Evolutionary conservation across 305 asterid species (phyloP), one percentile per base, ranked within the genome.

Genomic region (Fraxinus latifolia): DNA sequence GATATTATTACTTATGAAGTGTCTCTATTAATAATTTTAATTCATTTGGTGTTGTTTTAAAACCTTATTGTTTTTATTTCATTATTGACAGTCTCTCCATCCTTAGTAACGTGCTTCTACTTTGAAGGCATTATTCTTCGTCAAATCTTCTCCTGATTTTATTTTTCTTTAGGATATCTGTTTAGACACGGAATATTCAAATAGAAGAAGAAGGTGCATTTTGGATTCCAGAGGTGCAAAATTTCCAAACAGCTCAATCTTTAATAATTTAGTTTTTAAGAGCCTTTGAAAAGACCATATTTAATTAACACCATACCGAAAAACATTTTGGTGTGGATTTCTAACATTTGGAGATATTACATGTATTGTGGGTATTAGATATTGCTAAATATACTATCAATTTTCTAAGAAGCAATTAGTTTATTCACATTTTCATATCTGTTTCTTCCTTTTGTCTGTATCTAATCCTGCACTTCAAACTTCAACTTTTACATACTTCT

Each of bases 361-460:
- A 14, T 11, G 1, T 68, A 31, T 68, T 27, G 11, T 29, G 33
- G 29, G 72, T 5, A 21, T 62, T 23, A 62, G 33, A 23, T 62
- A 62, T 68, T 68, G 74, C 29, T 68, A 27, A 53, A 29, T 1
- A 3, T 68, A 27, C 74, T 8, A 25, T 3, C 21, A 12, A 29
- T 5, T 21, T 67, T 68, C 12, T 11, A 12, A 67, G 74, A 68
- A 29, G 74, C 17, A 25, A 58, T 19, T 27, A 23, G 27, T 70
- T 37, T 19, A 33, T 32, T 75, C 37, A 19, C 81, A 72, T 76
- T 44, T 65, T 60, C 53, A 6, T 31, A 58, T 32, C 2, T 71
- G 78, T 77, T 82, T 68, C 32, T 70, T 71, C 42, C 8, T 8
- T 78, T 60, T 31, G 44, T 71, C 25, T 31, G 76, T 32, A 32